These are phyloP conservation scores for Smallanthus sonchifolius DNA, from an alignment of 129 eudicot genomes.

Conservation along the genomic window DNA sequence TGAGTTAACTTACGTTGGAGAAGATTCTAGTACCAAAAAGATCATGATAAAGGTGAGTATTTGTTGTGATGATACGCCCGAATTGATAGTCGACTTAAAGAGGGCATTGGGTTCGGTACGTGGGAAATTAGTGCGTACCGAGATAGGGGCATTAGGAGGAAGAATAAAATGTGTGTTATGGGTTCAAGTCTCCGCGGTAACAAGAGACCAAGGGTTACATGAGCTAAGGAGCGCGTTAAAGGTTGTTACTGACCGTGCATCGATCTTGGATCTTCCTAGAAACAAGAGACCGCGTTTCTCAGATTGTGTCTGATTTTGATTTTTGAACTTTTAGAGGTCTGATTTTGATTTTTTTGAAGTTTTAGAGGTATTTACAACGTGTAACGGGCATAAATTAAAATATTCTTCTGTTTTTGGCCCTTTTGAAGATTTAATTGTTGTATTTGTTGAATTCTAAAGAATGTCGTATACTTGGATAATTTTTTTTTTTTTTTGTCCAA, in stretches of 20 bases:
- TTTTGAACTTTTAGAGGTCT: not conserved
- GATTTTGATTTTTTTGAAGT: not conserved
- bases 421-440: not conserved
- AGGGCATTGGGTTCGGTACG: conserved; percentile 47
- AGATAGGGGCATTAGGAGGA: conserved; percentile 78
- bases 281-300: conserved; percentile 50
- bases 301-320: not conserved
- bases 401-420: conserved; percentile 1
- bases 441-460: not conserved
- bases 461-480: not conserved
- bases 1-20: conserved; percentile 28
- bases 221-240: conserved; percentile 49
- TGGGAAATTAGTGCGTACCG: conserved; percentile 54
- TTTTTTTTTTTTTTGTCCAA: too few species aligned
- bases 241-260: conserved; percentile 47
- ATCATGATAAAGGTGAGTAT: conserved; percentile 44
- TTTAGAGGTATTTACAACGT: not conserved
- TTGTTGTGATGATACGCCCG: conserved; percentile 75
- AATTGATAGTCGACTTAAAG: conserved; percentile 46
- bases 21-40: conserved; percentile 23
- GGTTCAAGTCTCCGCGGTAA: conserved; percentile 32
- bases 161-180: conserved; percentile 61
- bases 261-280: conserved; percentile 34
- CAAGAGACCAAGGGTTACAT: conserved; percentile 38
- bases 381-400: not conserved